phyloP scores from a whole-genome alignment of 345 rosid species.

The Eucalyptus sideroxylon region DNA sequence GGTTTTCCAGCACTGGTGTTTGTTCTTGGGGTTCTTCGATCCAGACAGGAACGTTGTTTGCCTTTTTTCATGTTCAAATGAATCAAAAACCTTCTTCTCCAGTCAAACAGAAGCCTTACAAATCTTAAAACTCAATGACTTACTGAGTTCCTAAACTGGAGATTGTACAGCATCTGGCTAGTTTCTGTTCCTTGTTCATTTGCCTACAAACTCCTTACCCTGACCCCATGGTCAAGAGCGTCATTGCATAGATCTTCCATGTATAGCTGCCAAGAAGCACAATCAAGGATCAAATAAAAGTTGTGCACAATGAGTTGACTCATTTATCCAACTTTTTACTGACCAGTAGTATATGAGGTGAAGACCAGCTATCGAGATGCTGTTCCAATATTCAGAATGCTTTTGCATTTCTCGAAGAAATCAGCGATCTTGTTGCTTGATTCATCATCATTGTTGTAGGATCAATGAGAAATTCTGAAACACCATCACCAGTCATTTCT shows the following conservation, averaged over 20 bases:
- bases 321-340: not conserved
- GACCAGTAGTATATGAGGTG: constrained; percentile 67
- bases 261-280: constrained; percentile 47
- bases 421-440: constrained; percentile 56
- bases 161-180: constrained; percentile 55
- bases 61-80: constrained; percentile 6
- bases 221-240: constrained; percentile 72
- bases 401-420: constrained; percentile 64
- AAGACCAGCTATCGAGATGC: constrained; percentile 45
- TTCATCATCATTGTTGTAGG: constrained; percentile 73
- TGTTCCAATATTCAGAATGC: constrained; percentile 48
- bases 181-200: constrained; percentile 62
- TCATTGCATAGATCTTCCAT: constrained; percentile 71
- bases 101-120: not conserved
- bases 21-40: constrained; percentile 11
- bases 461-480: constrained; percentile 79
- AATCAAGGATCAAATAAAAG: not conserved
- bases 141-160: constrained; percentile 62
- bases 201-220: constrained; percentile 70
- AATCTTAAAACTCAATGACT: not conserved
- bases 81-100: not conserved
- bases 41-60: constrained; percentile 34
- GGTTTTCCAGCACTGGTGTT: not conserved
- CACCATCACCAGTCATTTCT: constrained; percentile 71
- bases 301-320: not conserved